A percentile compares a stretch with the other conserved stretches of the same genome.
These are phyloP conservation scores for Petasospora rhodanensis DNA, from an alignment of 1,139 yeast species.

Conservation along the genomic window DNA sequence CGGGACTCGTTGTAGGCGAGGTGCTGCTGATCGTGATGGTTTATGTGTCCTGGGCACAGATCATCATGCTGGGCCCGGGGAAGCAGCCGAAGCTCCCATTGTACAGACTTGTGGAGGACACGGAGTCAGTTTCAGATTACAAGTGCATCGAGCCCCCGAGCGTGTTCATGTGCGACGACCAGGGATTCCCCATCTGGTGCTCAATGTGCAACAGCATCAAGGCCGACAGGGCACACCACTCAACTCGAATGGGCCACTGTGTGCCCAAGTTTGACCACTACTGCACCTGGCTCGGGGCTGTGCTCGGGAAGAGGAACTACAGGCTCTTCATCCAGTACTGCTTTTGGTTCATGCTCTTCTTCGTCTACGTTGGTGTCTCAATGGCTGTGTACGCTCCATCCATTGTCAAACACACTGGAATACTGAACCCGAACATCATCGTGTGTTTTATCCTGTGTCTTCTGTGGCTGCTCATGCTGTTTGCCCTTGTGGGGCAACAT, in stretches of 20 bases:
- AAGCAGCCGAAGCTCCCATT: constrained; percentile 26
- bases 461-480: constrained; percentile 40
- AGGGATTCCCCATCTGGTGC: constrained; percentile 64
- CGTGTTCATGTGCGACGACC: constrained; percentile 50
- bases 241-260: constrained; percentile 41
- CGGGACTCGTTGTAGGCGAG: constrained; percentile 30
- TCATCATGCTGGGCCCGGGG: constrained; percentile 29
- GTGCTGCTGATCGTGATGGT: constrained; percentile 22
- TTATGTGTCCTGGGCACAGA: constrained; percentile 25
- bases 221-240: constrained; percentile 52
- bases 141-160: constrained; percentile 38
- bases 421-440: constrained; percentile 44
- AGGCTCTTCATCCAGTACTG: constrained; percentile 47
- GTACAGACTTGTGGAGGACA: constrained; percentile 24
- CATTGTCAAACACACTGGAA: constrained; percentile 25
- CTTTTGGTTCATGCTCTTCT: constrained; percentile 32
- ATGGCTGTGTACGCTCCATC: constrained; percentile 28
- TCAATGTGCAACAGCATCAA: constrained; percentile 49
- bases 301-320: constrained; percentile 55
- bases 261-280: constrained; percentile 62
- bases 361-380: constrained; percentile 30
- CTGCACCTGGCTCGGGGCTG: constrained; percentile 59
- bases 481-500: constrained; percentile 36
- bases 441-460: constrained; percentile 37
- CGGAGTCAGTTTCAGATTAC: constrained; percentile 9